Conservation (phyloP, 208 protist species). For the Trypanosoma grayi region DNA sequence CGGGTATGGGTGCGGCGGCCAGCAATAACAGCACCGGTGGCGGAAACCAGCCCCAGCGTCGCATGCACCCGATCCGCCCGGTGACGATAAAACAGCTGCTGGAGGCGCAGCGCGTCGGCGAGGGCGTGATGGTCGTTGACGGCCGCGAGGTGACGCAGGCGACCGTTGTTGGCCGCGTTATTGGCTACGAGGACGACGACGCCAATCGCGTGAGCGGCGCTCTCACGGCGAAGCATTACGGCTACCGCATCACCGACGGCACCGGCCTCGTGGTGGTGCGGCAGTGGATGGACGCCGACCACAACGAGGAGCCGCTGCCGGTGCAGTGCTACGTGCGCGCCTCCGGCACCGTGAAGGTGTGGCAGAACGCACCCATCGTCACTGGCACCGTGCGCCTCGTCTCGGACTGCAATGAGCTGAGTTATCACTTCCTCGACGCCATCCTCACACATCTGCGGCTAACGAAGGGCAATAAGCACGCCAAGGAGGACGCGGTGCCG, state of each 20-base stretch:
- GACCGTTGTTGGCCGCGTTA: constrained; percentile 75
- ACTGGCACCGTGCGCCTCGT: constrained; percentile 82
- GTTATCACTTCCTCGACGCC: constrained; percentile 86
- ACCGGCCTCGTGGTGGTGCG: constrained; percentile 78
- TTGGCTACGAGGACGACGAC: constrained; percentile 76
- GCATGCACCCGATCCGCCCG: constrained; percentile 81
- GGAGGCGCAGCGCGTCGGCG: constrained; percentile 79
- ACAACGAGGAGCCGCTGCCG: constrained; percentile 60
- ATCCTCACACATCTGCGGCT: constrained; percentile 87
- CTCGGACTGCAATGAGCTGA: constrained; percentile 88
- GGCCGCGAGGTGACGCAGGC: constrained; percentile 88
- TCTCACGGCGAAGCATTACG: constrained; percentile 86
- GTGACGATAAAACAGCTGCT: constrained; percentile 89
- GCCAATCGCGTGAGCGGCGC: constrained; percentile 39
- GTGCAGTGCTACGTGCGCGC: constrained; percentile 79
- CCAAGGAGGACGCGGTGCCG: constrained; percentile 21
- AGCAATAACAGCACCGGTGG: background rate
- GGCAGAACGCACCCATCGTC: constrained; percentile 76
- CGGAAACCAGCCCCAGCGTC: constrained; percentile 54
- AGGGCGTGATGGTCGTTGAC: constrained; percentile 84
- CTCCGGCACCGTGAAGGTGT: constrained; percentile 85
- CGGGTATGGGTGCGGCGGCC: background rate
- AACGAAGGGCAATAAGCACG: constrained; percentile 54
- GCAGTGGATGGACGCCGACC: constrained; percentile 80
- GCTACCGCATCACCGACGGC: constrained; percentile 84